A percentile compares a stretch with the other conserved stretches of the same genome.
phyloP scores from a whole-genome alignment of 768 basidiomycete species.

The Suillus clintonianus region DNA sequence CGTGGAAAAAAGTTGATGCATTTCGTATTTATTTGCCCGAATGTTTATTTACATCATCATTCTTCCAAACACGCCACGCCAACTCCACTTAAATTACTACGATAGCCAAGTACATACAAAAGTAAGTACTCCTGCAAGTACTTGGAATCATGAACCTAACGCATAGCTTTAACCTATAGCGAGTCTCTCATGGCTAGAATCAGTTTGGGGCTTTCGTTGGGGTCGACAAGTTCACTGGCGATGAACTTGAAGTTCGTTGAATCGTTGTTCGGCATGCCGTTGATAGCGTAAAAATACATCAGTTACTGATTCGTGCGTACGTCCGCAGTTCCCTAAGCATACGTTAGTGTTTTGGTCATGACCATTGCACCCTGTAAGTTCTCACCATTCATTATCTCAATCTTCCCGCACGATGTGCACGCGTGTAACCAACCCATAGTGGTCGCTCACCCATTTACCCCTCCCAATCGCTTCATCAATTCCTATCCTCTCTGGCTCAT shows the following conservation, averaged over 20 bases:
- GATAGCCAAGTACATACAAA: slow-evolving; percentile 7
- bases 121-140: not conserved
- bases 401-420: slow-evolving; percentile 29
- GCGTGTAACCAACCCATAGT: slow-evolving; percentile 57
- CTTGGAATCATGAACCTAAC: not conserved
- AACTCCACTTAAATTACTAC: not conserved
- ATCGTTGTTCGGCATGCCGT: not conserved
- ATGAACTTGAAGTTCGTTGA: not conserved
- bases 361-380: not conserved
- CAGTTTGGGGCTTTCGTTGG: not conserved
- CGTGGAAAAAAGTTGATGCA: slow-evolving; percentile 17
- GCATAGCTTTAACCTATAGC: not conserved
- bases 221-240: too few relatives aligned
- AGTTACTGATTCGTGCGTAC: slow-evolving; percentile 1
- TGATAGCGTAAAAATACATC: slow-evolving; percentile 10
- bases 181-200: not conserved
- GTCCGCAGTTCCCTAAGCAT: not conserved
- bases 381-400: slow-evolving; percentile 8
- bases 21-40: slow-evolving; percentile 32
- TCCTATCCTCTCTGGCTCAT: slow-evolving; percentile 57
- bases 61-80: slow-evolving; percentile 9
- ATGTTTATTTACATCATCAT: slow-evolving; percentile 13
- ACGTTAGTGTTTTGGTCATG: slow-evolving; percentile 4
- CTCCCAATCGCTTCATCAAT: slow-evolving; percentile 47
- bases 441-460: slow-evolving; percentile 64